These are phyloP conservation scores for Aphanocladium album DNA, from an alignment of 2,329 filamentous ascomycete genomes.

Conservation along the genomic window DNA sequence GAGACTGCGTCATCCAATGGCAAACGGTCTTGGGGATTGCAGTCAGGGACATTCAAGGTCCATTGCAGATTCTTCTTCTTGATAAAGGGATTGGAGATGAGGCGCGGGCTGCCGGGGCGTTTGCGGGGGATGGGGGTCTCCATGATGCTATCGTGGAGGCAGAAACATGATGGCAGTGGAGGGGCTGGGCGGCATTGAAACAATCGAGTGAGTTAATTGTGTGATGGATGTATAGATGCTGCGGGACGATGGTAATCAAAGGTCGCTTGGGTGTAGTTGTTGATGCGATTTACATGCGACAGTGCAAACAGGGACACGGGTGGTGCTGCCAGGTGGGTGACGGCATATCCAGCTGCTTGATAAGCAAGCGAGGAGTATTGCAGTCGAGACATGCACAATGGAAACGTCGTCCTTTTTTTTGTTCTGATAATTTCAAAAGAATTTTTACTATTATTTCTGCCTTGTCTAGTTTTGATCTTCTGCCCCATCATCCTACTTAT, in stretches of 20 bases:
- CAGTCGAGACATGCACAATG: no score
- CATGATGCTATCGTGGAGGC: conserved; percentile 17
- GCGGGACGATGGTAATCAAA: no score
- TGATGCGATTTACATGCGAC: background rate
- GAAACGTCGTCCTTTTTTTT: background rate
- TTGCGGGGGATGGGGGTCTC: conserved; percentile 20
- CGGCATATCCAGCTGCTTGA: no score
- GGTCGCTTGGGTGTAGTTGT: background rate
- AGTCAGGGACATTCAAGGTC: conserved; percentile 28
- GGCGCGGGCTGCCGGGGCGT: conserved; percentile 25
- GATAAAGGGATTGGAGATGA: conserved; percentile 42
- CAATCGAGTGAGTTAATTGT: no score
- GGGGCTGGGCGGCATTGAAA: no score
- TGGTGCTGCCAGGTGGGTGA: no score
- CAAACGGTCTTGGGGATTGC: background rate
- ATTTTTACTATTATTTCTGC: no score
- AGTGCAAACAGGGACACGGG: background rate
- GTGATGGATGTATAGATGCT: no score
- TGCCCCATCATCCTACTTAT: no score
- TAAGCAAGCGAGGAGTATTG: no score
- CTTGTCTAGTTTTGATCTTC: no score
- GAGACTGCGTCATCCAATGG: background rate
- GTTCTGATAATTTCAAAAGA: no score
- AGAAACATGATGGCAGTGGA: background rate
- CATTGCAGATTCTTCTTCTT: conserved; percentile 43